These are phyloP conservation scores for Fagopyrum homotropicum DNA, from an alignment of 148 eudicot genomes.

Conservation along the genomic window DNA sequence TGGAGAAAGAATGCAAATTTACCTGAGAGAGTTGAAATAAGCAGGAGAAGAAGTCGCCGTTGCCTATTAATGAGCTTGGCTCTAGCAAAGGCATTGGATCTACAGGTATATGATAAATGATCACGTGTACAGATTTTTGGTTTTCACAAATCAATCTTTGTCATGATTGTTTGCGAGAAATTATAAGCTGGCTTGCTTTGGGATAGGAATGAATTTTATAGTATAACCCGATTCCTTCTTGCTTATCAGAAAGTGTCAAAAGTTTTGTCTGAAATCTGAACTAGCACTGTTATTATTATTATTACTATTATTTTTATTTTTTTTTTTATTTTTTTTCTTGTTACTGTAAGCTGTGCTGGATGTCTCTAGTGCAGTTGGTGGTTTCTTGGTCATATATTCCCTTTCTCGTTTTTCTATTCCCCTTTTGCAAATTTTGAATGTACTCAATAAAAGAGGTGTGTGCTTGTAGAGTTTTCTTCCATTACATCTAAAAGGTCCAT, in stretches of 20 bases:
- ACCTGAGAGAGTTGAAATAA: conserved; percentile 78
- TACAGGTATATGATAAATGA: conserved; percentile 50
- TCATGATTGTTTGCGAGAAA: not conserved
- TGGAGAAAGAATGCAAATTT: conserved; percentile 82
- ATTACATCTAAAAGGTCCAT: not conserved
- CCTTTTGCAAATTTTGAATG: not conserved
- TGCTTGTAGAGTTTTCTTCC: not conserved
- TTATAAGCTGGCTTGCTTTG: not conserved
- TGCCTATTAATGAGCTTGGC: conserved; percentile 95
- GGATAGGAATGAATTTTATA: not conserved
- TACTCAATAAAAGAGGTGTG: not conserved
- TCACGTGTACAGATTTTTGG: not conserved
- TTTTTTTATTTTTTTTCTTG: not conserved
- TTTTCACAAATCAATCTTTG: not conserved
- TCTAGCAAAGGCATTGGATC: conserved; percentile 71
- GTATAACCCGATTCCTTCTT: conserved; percentile 2
- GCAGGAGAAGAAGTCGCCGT: conserved; percentile 93
- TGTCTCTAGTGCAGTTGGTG: not conserved
- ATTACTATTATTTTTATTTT: too few species aligned
- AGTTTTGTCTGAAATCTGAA: not conserved
- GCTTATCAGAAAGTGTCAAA: not conserved
- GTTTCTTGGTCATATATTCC: not conserved
- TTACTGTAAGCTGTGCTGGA: not conserved
- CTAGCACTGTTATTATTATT: too few species aligned
- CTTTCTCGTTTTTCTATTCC: not conserved